A percentile compares a stretch with the other conserved stretches of the same genome.
phyloP scores from a whole-genome alignment of 306 rosid genomes.

The Begonia fuchsioides region DNA sequence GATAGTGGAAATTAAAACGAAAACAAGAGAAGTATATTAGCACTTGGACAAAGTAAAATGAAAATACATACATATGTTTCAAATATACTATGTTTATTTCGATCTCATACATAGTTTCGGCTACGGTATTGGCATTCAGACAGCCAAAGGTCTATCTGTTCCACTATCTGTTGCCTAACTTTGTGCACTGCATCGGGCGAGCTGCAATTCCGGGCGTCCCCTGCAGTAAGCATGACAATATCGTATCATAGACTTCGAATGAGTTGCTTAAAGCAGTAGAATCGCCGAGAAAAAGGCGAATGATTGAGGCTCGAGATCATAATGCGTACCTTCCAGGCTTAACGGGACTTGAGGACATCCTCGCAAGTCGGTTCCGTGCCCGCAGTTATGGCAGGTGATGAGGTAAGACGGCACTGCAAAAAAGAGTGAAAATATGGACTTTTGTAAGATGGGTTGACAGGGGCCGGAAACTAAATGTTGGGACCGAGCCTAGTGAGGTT shows the following conservation, averaged over 20 bases:
- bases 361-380: conserved; percentile 80
- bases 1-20: no score
- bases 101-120: conserved; percentile 18
- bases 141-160: conserved; percentile 70
- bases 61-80: no score
- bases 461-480: no score
- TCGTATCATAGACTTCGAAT: background rate
- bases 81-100: background rate
- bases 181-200: conserved; percentile 66
- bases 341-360: conserved; percentile 89
- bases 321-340: conserved; percentile 49
- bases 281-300: no score
- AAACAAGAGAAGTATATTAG: no score
- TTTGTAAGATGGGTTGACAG: no score
- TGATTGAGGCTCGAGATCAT: background rate
- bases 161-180: conserved; percentile 65
- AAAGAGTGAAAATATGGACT: conserved; percentile 1
- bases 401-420: conserved; percentile 82
- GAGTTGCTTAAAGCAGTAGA: no score
- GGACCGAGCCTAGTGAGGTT: no score
- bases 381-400: conserved; percentile 70
- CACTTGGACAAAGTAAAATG: no score
- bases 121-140: conserved; percentile 38
- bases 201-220: conserved; percentile 58
- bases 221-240: conserved; percentile 21